Conservation (phyloP, 129 eudicot genomes). For the Artemisia tridentata region DNA sequence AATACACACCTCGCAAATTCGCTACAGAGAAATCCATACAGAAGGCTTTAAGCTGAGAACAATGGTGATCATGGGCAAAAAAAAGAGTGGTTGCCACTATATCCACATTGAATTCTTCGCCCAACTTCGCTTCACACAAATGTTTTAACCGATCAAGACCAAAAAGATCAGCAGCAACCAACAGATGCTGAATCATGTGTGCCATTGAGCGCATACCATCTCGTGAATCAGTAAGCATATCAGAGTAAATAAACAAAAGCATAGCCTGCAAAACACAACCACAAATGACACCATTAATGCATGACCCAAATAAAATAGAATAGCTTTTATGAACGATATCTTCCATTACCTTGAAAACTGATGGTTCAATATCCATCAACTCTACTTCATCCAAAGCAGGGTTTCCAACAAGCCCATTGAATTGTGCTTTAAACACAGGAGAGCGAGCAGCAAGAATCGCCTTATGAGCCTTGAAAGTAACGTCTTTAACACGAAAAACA, state of each 20-base stretch:
- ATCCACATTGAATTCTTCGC: slow-evolving; percentile 64
- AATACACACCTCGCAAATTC: slow-evolving; percentile 31
- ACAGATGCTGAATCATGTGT: slow-evolving; percentile 64
- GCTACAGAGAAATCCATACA: slow-evolving; percentile 76
- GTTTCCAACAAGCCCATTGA: slow-evolving; percentile 80
- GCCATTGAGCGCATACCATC: slow-evolving; percentile 58
- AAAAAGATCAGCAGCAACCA: slow-evolving; percentile 92
- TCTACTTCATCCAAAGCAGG: slow-evolving; percentile 51
- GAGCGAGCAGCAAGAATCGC: slow-evolving; percentile 92
- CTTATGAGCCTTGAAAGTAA: slow-evolving; percentile 79
- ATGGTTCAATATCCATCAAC: slow-evolving; percentile 75
- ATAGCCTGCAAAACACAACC: slow-evolving; percentile 52
- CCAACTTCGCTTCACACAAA: slow-evolving; percentile 30
- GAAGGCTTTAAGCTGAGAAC: slow-evolving; percentile 44
- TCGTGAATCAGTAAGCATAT: slow-evolving; percentile 57
- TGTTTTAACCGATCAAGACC: slow-evolving; percentile 62
- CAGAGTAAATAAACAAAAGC: slow-evolving; percentile 71
- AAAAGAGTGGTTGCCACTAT: slow-evolving; percentile 80
- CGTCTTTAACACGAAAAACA: slow-evolving; percentile 57
- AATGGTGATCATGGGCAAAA: slow-evolving; percentile 34
- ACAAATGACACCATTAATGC: too few relatives aligned
- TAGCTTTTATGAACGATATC: background rate
- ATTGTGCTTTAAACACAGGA: slow-evolving; percentile 89
- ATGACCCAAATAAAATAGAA: background rate
- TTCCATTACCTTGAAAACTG: slow-evolving; percentile 68